Base-by-base conservation (phyloP, 2,329 filamentous ascomycete species). In the Byssoonygena ceratinophila region DNA sequence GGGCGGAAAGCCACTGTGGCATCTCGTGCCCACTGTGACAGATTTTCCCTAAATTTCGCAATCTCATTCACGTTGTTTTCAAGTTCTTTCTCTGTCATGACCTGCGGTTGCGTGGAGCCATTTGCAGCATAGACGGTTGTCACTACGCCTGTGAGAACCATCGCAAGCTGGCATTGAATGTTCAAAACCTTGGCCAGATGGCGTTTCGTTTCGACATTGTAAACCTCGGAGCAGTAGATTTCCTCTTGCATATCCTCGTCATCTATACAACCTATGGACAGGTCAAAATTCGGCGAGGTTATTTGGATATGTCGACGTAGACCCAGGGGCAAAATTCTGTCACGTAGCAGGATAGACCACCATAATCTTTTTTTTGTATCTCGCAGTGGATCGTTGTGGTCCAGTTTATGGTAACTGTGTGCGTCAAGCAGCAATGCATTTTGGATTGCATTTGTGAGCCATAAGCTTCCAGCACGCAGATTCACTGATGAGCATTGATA, bases 301-400 rank as follows among this genome's bases (percentile, higher is more conserved):
- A 78, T 71, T 54, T 77, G 75, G n/a, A 76, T 67, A 37, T 70
- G 69, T 9, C 75, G 69, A n/a, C 76, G 69, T 55, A 78, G 68
- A 3, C 75, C 71, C 7, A 79, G 65, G 3, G 71, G 68, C 23
- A 79, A 57, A 16, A 75, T 73, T 36, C 75, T 69, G 59, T 78
- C 76, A 9, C 76, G 72, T 4, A 78, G 66, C 37, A 79, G 66
- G 54, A 76, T 77, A 53, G 74, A 76, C 76, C 76, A 79, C 76
- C 76, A 78, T 6, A 79, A 61, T 1, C 75, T 66, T 60, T 77
- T 79, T 29, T 74, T 67, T 6, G 68, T 63, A 51, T 44, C 23
- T 23, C 48, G 58, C 66, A 61, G 14, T 60, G 68, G 58, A 63
- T 68, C 58, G 3, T 64, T 62, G 50, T 74, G 74, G 27, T 71